Evolutionary conservation across 768 basidiomycete genomes (phyloP).

Genomic region (Hydnomerulius pinastri): DNA sequence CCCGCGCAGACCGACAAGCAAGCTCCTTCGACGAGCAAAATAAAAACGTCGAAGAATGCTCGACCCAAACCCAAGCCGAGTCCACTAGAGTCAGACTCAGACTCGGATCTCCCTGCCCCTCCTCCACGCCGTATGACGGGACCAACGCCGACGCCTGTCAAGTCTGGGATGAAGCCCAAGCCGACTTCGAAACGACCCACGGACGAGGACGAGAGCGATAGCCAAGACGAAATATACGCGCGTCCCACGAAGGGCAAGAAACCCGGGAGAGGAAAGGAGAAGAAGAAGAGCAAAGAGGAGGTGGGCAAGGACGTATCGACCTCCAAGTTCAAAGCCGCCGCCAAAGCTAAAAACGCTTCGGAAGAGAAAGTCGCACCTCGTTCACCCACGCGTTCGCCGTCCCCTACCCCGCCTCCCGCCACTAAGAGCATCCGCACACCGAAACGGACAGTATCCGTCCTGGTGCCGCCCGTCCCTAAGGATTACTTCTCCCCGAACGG

Average conservation of each 20-base stretch:
- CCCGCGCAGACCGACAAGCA: not conserved
- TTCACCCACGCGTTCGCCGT: constrained; percentile 10
- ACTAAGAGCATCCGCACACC: constrained; percentile 3
- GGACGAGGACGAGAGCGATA: constrained; percentile 2
- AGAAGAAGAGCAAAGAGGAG: not conserved
- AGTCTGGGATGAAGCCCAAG: constrained; percentile 28
- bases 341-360: not conserved
- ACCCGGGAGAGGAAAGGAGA: not conserved
- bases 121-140: constrained; percentile 11
- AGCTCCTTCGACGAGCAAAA: not conserved
- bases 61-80: not conserved
- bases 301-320: not conserved
- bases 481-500: constrained; percentile 26
- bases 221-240: not conserved
- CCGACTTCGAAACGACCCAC: constrained; percentile 6
- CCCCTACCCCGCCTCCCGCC: constrained; percentile 6
- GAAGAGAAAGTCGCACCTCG: constrained; percentile 4
- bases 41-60: not conserved
- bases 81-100: constrained; percentile 5
- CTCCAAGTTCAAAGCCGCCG: not conserved
- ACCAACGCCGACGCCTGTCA: constrained; percentile 21
- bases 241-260: constrained; percentile 1
- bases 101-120: constrained; percentile 8
- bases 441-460: constrained; percentile 29
- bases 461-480: constrained; percentile 27